These are phyloP conservation scores for Cordyceps javanica DNA, from an alignment of 2,329 filamentous ascomycete species.

Conservation along the genomic window DNA sequence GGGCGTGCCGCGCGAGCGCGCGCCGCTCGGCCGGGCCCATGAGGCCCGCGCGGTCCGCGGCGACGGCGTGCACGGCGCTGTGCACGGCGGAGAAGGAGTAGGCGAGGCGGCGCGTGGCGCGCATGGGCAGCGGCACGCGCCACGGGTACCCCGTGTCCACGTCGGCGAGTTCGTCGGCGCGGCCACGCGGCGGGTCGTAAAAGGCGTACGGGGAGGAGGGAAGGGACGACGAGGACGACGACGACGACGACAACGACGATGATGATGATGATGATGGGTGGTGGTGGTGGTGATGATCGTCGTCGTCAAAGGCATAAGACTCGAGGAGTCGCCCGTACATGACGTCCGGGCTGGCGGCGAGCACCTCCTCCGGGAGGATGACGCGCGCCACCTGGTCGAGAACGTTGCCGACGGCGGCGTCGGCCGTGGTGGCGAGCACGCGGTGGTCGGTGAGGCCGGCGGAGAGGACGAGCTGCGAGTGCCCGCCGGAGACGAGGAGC, in stretches of 20 bases:
- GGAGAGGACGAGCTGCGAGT: slow-evolving; percentile 81
- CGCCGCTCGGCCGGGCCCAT: slow-evolving; percentile 56
- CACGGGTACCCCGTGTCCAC: slow-evolving; percentile 44
- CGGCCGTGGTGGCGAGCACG: slow-evolving; percentile 66
- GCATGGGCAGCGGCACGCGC: slow-evolving; percentile 62
- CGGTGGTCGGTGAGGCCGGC: slow-evolving; percentile 60
- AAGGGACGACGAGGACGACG: too few relatives aligned
- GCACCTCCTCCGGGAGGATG: slow-evolving; percentile 58
- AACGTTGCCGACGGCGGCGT: slow-evolving; percentile 83
- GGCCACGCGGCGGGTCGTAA: slow-evolving; percentile 54
- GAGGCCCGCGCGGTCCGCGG: slow-evolving; percentile 25
- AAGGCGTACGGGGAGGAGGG: slow-evolving; percentile 33
- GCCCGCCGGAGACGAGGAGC: slow-evolving; percentile 84
- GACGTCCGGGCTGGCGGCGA: slow-evolving; percentile 52
- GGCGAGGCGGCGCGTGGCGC: slow-evolving; percentile 48
- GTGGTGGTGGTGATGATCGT: slow-evolving; percentile 20
- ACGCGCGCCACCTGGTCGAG: slow-evolving; percentile 80
- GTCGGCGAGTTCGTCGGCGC: slow-evolving; percentile 50
- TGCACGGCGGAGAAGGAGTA: slow-evolving; percentile 71
- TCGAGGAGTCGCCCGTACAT: slow-evolving; percentile 82
- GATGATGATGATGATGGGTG: too few relatives aligned
- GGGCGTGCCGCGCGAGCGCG: slow-evolving; percentile 63
- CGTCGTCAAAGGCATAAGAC: slow-evolving; percentile 58
- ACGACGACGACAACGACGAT: too few relatives aligned
- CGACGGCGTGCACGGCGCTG: slow-evolving; percentile 43